Evolutionary conservation across 345 rosid species (phyloP).

Genomic region (Salix udensis): DNA sequence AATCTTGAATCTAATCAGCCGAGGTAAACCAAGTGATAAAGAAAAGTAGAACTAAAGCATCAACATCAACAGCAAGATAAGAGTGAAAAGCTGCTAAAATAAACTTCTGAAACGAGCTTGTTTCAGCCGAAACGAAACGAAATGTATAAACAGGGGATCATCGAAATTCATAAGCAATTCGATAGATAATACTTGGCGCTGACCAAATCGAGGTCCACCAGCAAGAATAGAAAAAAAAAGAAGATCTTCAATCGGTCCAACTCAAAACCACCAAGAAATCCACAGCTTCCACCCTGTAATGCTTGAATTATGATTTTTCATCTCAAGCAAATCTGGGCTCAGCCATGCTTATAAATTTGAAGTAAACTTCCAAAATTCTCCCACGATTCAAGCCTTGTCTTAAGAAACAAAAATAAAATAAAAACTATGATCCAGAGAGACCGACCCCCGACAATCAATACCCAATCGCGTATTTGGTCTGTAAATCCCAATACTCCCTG

Average conservation of each 20-base stretch:
- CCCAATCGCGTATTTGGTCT: conserved; percentile 56
- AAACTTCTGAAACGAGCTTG: accelerated
- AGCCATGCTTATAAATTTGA: neutral
- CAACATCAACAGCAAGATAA: no score
- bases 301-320: neutral
- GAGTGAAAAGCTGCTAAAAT: no score
- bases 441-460: conserved; percentile 28
- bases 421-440: neutral
- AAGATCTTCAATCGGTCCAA: neutral
- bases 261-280: neutral
- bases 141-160: neutral
- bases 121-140: no score
- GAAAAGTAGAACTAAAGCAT: no score
- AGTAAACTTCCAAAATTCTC: neutral
- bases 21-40: no score
- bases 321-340: neutral
- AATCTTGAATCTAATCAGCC: no score
- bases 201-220: neutral
- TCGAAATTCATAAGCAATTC: neutral
- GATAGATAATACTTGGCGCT: neutral
- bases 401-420: no score
- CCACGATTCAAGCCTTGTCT: neutral
- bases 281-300: neutral
- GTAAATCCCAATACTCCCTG: conserved; percentile 68
- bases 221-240: neutral